Conservation (phyloP, 2,329 filamentous ascomycete species). For the Bipolaris bicolor region DNA sequence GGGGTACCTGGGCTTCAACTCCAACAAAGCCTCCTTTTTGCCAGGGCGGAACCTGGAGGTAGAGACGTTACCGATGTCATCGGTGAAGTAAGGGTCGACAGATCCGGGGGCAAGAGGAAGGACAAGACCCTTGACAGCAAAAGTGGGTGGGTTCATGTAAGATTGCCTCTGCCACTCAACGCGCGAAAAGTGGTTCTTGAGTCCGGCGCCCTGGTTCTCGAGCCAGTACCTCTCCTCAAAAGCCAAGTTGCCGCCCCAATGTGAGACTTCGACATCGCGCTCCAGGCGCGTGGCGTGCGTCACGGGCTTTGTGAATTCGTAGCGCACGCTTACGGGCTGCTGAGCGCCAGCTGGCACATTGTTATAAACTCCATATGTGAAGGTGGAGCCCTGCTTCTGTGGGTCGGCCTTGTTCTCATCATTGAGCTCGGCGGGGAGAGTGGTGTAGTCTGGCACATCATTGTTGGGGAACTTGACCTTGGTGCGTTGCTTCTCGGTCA, state of each 20-base stretch:
- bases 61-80: conserved; percentile 95
- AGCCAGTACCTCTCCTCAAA: conserved; percentile 94
- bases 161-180: conserved; percentile 55
- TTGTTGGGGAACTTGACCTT: conserved; percentile 86
- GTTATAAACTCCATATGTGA: conserved; percentile 88
- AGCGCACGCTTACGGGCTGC: conserved; percentile 78
- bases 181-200: conserved; percentile 59
- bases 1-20: conserved; percentile 94
- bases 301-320: conserved; percentile 94
- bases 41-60: conserved; percentile 85
- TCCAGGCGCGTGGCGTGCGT: conserved; percentile 80
- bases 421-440: conserved; percentile 64
- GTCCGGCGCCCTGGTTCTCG: conserved; percentile 80
- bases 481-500: conserved; percentile 91
- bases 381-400: conserved; percentile 80
- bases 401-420: conserved; percentile 70
- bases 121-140: conserved; percentile 80
- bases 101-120: conserved; percentile 82
- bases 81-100: conserved; percentile 89
- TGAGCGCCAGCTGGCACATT: conserved; percentile 78
- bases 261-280: conserved; percentile 91
- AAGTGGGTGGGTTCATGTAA: conserved; percentile 78
- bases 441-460: conserved; percentile 85
- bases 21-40: conserved; percentile 78
- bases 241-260: conserved; percentile 97